Base-by-base conservation (phyloP, 2,329 filamentous ascomycete genomes). In the Ophiocordyceps camponoti-saundersi region DNA sequence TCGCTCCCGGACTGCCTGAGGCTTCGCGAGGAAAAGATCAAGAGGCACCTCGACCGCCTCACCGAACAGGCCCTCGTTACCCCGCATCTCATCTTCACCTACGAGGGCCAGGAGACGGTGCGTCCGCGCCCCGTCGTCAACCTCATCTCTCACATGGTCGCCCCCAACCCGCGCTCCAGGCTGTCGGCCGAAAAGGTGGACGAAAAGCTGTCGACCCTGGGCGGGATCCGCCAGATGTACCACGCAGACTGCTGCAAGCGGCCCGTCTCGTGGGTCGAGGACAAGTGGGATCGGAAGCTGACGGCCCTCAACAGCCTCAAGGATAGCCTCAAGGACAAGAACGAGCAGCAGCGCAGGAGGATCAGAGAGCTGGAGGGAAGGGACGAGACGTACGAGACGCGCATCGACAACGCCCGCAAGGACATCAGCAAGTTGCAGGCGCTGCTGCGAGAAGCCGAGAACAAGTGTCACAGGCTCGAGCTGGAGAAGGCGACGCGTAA, bases 191-290 rank as follows among this genome's bases (percentile, higher is more conserved):
- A 61, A 23, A 59, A 64, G 42, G 59, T 66, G 16, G 63, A 67
- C 44, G 57, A 60, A 5, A 66, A 66, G 44, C 56, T 72, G 3
- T 64, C 63, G 1, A 65, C 64, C 51, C 58, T 72, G 0, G 69
- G 69, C 4, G 68, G 68, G 6, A 58, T 71, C 22, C 65, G 69
- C 39, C 68, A 72, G 46, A 62, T 69, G 6, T 71, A 71, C 50
- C 69, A 71, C 50, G 61, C 61, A 13, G 53, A 56, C 20, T 71
- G 68, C 52, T 72, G 69, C 53, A 70, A 65, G 52, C 61, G 63
- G 11, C 59, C 61, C 0, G 54, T 61, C 16, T 58, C 60, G 2
- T 62, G 59, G 56, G 55, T 65, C 6, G 60, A 62, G 50, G 56
- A 61, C 30, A 59, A 56, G 15, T 63, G 61, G 55, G 66, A 70